Base-by-base conservation (phyloP, 768 basidiomycete species). In the Termitomyces bulborhizus region DNA sequence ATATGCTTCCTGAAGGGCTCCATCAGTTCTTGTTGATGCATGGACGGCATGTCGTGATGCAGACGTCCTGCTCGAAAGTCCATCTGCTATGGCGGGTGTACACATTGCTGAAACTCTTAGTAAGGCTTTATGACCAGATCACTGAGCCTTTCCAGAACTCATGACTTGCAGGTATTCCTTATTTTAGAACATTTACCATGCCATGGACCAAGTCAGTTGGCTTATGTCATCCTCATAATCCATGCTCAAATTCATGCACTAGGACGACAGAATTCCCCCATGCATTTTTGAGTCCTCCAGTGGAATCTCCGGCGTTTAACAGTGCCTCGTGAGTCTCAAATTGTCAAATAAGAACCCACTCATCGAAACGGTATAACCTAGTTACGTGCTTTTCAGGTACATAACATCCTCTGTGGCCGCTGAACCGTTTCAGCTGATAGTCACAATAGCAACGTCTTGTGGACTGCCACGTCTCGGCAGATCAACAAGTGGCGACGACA, bases 51-150 rank as follows among this genome's bases (percentile, higher is more conserved):
- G 85, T 58, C 70, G 78, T 55, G 85, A 81, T 55, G 84, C 85
- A 9, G 84, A 86, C 59, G 78, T 87, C 2, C 67, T 88, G 9
- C 73, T 86, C 44, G 85, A 88, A 63, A 80, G 78, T 43, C 84
- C 85, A 0, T 84, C 82, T 3, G 81, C 84, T 1, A 84, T 86
- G 82, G 80, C 83, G 4, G 85, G 86, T 41, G 79, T 86, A 3
- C 86, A 88, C 64, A 85, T 88, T 56, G 83, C 86, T 9, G 86
- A 88, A 66, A 83, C 81, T 3, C 69, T 86, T 15, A 71, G 81
- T 80, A 53, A 52, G 75, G 11, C 46, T 34, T 27, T 18, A 9
- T 9, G 34, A 13, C 42, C 36, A 12, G 24, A 49, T 37, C 36
- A 37, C 42, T 13, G 27, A 51, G 21, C 31, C 60, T 37, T 55